phyloP scores from a whole-genome alignment of 1,284 basidiomycete genomes.

The Heterobasidion annosum region DNA sequence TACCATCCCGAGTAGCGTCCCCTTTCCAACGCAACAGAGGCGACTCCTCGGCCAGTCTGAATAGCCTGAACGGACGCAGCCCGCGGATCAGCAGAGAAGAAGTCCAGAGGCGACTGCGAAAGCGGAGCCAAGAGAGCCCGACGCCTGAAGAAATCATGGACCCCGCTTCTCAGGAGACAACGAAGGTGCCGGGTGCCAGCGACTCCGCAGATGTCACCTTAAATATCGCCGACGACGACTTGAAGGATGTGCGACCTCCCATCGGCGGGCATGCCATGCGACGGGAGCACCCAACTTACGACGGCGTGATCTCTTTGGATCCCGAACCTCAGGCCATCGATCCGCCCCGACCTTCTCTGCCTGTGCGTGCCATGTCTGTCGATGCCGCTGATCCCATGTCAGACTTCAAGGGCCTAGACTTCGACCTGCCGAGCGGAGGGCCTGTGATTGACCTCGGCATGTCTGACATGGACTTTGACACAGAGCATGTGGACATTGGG shows the following conservation, averaged over 20 bases:
- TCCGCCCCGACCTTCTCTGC: conserved; percentile 21
- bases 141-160: conserved; percentile 6
- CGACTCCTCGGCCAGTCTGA: conserved; percentile 1
- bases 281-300: conserved; percentile 21
- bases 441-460: conserved; percentile 13
- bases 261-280: conserved; percentile 10
- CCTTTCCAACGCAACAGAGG: conserved; percentile 8
- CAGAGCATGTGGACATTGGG: conserved; percentile 35
- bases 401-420: conserved; percentile 12
- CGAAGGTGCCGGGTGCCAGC: background rate
- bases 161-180: background rate
- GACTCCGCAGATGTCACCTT: background rate
- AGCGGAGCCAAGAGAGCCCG: conserved; percentile 34
- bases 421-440: conserved; percentile 16
- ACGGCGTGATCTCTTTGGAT: conserved; percentile 25
- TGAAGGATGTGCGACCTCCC: background rate
- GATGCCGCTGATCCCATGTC: conserved; percentile 7
- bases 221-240: conserved; percentile 4
- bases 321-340: conserved; percentile 22
- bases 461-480: conserved; percentile 4
- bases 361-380: conserved; percentile 17
- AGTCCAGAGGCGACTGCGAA: conserved; percentile 37
- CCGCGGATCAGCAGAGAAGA: conserved; percentile 44
- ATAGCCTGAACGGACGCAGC: conserved; percentile 18
- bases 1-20: conserved; percentile 4